Evolutionary conservation across 768 basidiomycete species (phyloP), one percentile per base, ranked within the genome.

Genomic region (Amanita molliuscula): DNA sequence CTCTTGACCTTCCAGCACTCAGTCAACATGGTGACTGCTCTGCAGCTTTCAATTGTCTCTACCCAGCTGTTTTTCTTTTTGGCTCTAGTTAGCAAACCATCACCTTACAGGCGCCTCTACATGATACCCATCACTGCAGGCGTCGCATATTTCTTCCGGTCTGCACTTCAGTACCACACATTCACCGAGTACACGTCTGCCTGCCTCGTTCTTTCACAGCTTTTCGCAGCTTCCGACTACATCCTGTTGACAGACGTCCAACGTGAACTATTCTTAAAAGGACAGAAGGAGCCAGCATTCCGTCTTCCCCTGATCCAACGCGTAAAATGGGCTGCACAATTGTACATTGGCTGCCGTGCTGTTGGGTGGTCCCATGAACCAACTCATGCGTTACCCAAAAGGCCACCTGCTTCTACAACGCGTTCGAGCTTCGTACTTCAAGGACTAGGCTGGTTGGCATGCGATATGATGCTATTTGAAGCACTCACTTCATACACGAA

Each of bases 301-400:
- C 44, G 8, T 13, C 44, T 47, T 21, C 37, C 64, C 11, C 44
- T 52, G 13, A 25, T 45, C 18, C 16, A 29, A 28, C 43, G 65
- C 2, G 15, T 64, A 2, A 53, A 52, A 45, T 69, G 68, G 67
- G 60, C 63, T 21, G 44, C 58, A 20, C 56, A 61, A 35, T 55
- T 70, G 16, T 57, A 56, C 35, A 52, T 55, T 25, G 65, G 59
- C 33, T 59, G 62, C 3, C 59, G 69, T 23, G 65, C 67, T 8
- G 59, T 70, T 9, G 62, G 67, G 29, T 70, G 67, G 67, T 55
- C 59, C 9, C 63, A 66, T 44, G 63, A 65, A 52, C 59, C 61
- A 5, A 56, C 52, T 18, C 16, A 55, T 45, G 29, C 44, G 1
- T 49, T 59, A 53, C 52, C 33, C 13, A 45, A 51, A 15, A 28